Evolutionary conservation across 192 early-diverging fungal species (phyloP), one percentile per base, ranked within the genome.

Genomic region (Gaertneriomyces sp.): DNA sequence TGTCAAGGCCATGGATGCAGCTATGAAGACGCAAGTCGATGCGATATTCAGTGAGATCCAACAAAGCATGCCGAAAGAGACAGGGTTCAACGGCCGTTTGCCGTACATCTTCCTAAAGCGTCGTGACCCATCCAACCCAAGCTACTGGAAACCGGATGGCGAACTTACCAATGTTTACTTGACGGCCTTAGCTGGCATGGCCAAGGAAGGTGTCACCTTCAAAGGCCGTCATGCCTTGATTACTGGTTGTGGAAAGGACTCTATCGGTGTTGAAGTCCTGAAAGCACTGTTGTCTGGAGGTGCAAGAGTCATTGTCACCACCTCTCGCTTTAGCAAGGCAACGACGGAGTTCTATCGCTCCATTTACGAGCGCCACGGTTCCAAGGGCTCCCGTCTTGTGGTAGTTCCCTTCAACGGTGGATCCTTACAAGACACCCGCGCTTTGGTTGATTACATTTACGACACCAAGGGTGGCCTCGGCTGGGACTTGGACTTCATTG

Each of bases 371-470:
- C 77, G 75, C 19, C 86, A 90, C 73, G 95, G 95, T n/a, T 85
- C 94, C 44, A 89, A 90, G 64, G 91, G 90, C 38, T 90, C 90
- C 4, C 73, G 82, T 11, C 81, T 98, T 47, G 81, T 92, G 41
- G 85, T 98, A 43, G 92, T 96, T 33, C 94, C 95, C 11, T 98
- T 98, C 80, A 98, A 98, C 78, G 90, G 88, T 66, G 93, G 85
- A 43, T 95, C 94, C 4, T 80, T 83, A 64, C 87, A 91, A 75
- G 95, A 98, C 75, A 82, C 89, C 6, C 74, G 80, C 45, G 75
- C 80, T n/a, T 75, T 98, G 10, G 81, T 96, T 53, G 79, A 91
- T 63, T 98, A 91, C 72, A 93, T 98, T 50, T 98, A 96, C 75
- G 81, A 84, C 58, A 77, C 76, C 57, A 79, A 81, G 64, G 69